A percentile compares a stretch with the other conserved stretches of the same genome.
These are phyloP conservation scores for Linum tenue DNA, from an alignment of 345 rosid genomes.

Conservation along the genomic window DNA sequence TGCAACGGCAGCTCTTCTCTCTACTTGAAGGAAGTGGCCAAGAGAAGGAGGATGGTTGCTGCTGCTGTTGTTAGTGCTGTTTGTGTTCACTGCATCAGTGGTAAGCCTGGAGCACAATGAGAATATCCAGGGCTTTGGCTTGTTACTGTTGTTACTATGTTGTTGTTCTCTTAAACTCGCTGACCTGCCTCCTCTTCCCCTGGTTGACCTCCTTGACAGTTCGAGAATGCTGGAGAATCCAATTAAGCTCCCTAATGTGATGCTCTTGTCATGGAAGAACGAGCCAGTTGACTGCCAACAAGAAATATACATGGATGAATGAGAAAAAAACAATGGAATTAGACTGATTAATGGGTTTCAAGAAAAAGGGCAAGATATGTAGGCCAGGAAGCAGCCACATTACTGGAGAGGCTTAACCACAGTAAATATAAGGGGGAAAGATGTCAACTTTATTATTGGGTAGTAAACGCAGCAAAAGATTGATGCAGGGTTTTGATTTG, in stretches of 20 bases:
- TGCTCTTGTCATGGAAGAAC: conserved; percentile 68
- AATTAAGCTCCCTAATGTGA: conserved; percentile 64
- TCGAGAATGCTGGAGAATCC: conserved; percentile 60
- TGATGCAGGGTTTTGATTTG: too few relatives aligned
- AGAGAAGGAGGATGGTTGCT: conserved; percentile 32
- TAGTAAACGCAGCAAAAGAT: too few relatives aligned
- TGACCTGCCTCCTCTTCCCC: conserved; percentile 29
- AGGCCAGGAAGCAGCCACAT: too few relatives aligned
- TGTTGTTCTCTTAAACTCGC: conserved; percentile 25
- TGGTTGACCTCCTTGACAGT: conserved; percentile 48
- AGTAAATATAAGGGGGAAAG: too few relatives aligned
- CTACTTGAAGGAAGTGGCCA: conserved; percentile 60
- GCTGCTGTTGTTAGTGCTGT: conserved; percentile 9
- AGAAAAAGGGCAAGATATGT: too few relatives aligned
- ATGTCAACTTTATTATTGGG: too few relatives aligned
- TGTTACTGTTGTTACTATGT: conserved; percentile 28
- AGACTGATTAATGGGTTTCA: too few relatives aligned
- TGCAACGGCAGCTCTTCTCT: conserved; percentile 40
- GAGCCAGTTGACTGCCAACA: conserved; percentile 61
- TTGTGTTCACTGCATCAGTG: conserved; percentile 49
- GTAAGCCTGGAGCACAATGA: conserved; percentile 67
- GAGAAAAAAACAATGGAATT: background rate
- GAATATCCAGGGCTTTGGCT: conserved; percentile 51
- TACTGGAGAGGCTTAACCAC: too few relatives aligned
- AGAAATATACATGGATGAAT: conserved; percentile 4